Conservation (phyloP, 371 early-diverging fungal genomes). For the Polyrhizophydium stewartii region DNA sequence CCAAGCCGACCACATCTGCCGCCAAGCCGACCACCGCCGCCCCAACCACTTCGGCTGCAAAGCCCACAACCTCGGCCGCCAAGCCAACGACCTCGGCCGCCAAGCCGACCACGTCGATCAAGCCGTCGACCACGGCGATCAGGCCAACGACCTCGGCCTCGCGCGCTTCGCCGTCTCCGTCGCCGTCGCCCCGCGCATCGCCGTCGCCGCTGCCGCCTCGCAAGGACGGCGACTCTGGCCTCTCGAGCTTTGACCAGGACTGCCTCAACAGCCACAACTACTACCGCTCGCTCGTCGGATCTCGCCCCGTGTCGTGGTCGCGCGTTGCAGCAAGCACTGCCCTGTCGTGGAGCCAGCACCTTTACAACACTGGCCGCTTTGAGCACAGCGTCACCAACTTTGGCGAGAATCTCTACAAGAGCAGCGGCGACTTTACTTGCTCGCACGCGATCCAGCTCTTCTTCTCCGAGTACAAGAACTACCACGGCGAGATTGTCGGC, state of each 20-base stretch:
- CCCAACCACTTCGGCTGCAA: background rate
- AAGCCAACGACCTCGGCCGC: background rate
- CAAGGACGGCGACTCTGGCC: background rate
- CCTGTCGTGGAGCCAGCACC: slow-evolving; percentile 3
- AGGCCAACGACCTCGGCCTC: too few relatives aligned
- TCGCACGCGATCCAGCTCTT: background rate
- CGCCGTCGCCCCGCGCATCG: background rate
- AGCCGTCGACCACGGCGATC: too few relatives aligned
- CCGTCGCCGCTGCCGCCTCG: background rate
- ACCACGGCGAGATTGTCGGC: background rate
- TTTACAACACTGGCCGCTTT: background rate
- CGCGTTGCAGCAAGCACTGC: background rate
- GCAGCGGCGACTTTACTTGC: background rate
- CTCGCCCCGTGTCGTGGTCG: slow-evolving; percentile 3
- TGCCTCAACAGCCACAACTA: slow-evolving; percentile 13
- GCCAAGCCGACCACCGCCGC: too few relatives aligned
- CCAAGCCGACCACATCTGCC: too few relatives aligned
- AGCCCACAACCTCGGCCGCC: background rate
- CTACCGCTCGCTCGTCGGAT: slow-evolving; percentile 6
- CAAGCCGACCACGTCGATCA: too few relatives aligned
- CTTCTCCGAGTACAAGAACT: slow-evolving; percentile 4
- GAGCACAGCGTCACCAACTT: background rate
- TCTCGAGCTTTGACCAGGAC: background rate
- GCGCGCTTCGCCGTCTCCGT: too few relatives aligned
- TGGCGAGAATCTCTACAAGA: slow-evolving; percentile 13